These are phyloP conservation scores for Blastocystis sp. DNA, from an alignment of 352 stramenopile genomes.

Conservation along the genomic window DNA sequence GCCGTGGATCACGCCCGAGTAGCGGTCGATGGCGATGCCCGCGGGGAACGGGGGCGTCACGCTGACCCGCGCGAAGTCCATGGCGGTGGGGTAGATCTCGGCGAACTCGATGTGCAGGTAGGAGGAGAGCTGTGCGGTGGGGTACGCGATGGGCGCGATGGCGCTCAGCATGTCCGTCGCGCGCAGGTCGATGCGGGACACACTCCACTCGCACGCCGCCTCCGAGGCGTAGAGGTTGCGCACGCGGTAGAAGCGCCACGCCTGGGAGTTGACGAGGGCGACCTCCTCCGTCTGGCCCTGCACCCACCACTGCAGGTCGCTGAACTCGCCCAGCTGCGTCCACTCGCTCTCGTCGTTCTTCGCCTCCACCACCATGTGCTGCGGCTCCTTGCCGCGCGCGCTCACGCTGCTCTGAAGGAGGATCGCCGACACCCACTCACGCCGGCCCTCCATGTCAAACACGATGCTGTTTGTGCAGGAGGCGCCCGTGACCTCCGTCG, in stretches of 20 bases:
- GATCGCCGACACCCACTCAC: not conserved
- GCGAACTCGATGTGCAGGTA: slow-evolving; percentile 60
- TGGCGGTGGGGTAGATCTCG: slow-evolving; percentile 13
- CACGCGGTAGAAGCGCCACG: slow-evolving; percentile 5
- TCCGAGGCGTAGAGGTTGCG: not conserved
- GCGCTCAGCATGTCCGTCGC: not conserved
- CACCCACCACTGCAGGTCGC: not conserved
- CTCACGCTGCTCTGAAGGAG: not conserved
- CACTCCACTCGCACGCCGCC: not conserved
- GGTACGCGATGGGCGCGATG: not conserved
- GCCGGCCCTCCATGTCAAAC: not conserved
- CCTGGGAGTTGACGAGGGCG: not conserved
- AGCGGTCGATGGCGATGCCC: slow-evolving; percentile 11
- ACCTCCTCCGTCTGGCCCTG: not conserved
- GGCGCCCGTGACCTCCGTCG: not conserved
- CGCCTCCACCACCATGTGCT: not conserved
- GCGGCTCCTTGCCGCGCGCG: not conserved
- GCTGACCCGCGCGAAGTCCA: not conserved
- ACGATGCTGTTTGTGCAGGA: not conserved
- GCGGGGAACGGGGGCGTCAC: slow-evolving; percentile 11
- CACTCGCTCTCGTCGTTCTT: not conserved
- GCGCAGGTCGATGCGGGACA: not conserved
- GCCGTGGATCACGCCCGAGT: slow-evolving; percentile 27
- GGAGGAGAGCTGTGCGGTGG: not conserved
- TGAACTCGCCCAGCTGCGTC: not conserved